Percentiles rank a stretch among this genome's conserved stretches.
Conservation (phyloP, 176 grass and related monocot species). For the Aegilops umbellulata region DNA sequence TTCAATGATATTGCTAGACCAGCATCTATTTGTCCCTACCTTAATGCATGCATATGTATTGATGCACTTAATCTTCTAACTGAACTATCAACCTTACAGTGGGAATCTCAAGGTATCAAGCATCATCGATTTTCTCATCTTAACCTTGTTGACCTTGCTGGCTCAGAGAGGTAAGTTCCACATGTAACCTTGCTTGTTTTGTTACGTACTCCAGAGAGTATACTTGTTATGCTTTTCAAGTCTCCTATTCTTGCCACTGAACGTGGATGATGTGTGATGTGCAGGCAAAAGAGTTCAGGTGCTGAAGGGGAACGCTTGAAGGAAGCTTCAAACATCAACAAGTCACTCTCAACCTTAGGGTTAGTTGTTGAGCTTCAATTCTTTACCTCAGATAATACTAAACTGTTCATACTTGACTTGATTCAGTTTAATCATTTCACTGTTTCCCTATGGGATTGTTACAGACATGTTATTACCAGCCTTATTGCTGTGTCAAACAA, state of each 20-base stretch:
- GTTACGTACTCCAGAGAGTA: not conserved
- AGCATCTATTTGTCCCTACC: conserved; percentile 23
- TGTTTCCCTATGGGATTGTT: conserved; percentile 11
- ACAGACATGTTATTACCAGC: conserved; percentile 96
- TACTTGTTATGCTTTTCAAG: not conserved
- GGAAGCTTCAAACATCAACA: conserved; percentile 98
- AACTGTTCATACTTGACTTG: conserved; percentile 18
- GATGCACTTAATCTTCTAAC: conserved; percentile 18
- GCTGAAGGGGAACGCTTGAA: conserved; percentile 98
- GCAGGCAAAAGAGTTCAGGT: conserved; percentile 97
- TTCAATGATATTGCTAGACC: conserved; percentile 2
- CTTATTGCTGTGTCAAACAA: conserved; percentile 88
- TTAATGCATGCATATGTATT: not conserved
- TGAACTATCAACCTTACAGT: conserved; percentile 52
- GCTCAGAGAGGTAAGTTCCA: conserved; percentile 82
- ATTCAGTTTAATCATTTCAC: conserved; percentile 4
- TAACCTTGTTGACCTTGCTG: conserved; percentile 97
- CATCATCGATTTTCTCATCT: conserved; percentile 89
- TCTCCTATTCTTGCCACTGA: conserved; percentile 14
- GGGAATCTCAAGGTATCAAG: conserved; percentile 92
- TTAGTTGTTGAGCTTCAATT: conserved; percentile 39
- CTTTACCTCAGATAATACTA: conserved; percentile 9
- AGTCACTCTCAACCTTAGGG: conserved; percentile 96
- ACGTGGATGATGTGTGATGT: conserved; percentile 6
- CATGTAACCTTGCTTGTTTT: not conserved